These are phyloP conservation scores for Podila verticillata DNA, from an alignment of 192 early-diverging fungal species.

Conservation along the genomic window DNA sequence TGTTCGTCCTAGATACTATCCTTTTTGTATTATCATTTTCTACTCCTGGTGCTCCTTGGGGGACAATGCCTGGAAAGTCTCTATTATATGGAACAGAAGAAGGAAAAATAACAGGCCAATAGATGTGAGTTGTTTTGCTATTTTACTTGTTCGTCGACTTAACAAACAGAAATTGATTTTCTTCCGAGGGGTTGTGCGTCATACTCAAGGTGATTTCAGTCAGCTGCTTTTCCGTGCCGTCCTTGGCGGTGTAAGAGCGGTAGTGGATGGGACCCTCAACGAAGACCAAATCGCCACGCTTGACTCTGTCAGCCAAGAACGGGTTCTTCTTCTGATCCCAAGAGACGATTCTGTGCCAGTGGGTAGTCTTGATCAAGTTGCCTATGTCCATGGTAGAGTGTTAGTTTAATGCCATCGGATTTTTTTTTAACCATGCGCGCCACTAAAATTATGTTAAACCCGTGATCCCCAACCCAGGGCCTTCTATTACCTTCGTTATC, in stretches of 20 bases:
- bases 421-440: conserved; percentile 9
- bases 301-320: conserved; percentile 55
- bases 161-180: background rate
- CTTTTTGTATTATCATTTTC: background rate
- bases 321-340: conserved; percentile 51
- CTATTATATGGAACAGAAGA: conserved; percentile 1
- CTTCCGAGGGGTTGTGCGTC: background rate
- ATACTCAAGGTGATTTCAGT: conserved; percentile 63
- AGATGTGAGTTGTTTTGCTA: background rate
- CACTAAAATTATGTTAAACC: background rate
- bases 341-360: conserved; percentile 71
- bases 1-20: background rate
- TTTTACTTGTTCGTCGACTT: background rate
- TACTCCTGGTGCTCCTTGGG: conserved; percentile 29
- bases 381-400: conserved; percentile 28
- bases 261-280: conserved; percentile 73
- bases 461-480: too few relatives aligned
- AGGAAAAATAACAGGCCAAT: background rate
- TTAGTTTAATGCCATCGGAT: background rate
- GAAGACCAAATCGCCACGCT: conserved; percentile 72
- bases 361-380: conserved; percentile 71
- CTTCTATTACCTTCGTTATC: conserved; percentile 60
- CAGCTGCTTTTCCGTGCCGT: conserved; percentile 60
- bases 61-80: conserved; percentile 27
- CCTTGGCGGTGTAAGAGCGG: conserved; percentile 70